phyloP scores from a whole-genome alignment of 2,329 filamentous ascomycete genomes.

The Claviceps sorghi region DNA sequence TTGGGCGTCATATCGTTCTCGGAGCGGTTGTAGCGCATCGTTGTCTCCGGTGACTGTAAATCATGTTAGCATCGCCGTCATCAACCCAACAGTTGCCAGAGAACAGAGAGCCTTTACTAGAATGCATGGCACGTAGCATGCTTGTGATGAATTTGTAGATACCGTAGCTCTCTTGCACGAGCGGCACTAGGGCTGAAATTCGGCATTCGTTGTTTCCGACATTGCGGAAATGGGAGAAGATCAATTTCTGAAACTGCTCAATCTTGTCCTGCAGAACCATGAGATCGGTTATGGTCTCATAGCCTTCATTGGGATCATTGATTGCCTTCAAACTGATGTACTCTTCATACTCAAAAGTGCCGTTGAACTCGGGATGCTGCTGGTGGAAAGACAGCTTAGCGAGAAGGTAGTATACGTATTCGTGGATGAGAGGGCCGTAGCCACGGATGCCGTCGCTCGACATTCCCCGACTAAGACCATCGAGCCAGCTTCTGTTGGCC shows the following conservation, averaged over 20 bases:
- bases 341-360: conserved; percentile 96
- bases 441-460: conserved; percentile 73
- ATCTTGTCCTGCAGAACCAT: conserved; percentile 98
- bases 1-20: conserved; percentile 82
- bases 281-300: conserved; percentile 89
- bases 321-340: conserved; percentile 96
- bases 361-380: conserved; percentile 95
- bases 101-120: conserved; percentile 42
- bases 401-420: conserved; percentile 92
- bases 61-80: conserved; percentile 9
- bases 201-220: conserved; percentile 92
- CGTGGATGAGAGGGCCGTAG: conserved; percentile 82
- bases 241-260: conserved; percentile 94
- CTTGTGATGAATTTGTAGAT: conserved; percentile 99
- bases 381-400: conserved; percentile 95
- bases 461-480: conserved; percentile 75
- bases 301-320: conserved; percentile 96
- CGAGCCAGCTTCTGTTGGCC: conserved; percentile 77
- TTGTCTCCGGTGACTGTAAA: conserved; percentile 70
- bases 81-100: neutral
- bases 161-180: conserved; percentile 95
- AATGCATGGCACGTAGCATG: conserved; percentile 98
- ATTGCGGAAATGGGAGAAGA: conserved; percentile 89
- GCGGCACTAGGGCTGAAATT: conserved; percentile 80
- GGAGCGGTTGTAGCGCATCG: conserved; percentile 77